Evolutionary conservation across 2,329 filamentous ascomycete species (phyloP).

Genomic region (Hymenoscyphus occultus): DNA sequence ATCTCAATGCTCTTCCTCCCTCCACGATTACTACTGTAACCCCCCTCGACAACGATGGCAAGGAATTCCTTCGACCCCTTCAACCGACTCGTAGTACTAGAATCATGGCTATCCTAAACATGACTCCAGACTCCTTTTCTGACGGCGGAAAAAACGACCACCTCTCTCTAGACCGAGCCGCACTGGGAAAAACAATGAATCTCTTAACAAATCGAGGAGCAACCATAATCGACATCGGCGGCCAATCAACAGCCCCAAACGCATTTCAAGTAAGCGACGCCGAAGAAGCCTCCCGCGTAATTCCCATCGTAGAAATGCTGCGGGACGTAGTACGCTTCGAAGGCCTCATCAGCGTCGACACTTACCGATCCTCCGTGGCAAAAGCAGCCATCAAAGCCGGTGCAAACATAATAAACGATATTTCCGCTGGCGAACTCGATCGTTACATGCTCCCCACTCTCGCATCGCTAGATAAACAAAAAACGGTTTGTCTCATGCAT

Average conservation of each 20-base stretch:
- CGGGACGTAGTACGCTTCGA: constrained; percentile 61
- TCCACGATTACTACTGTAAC: constrained; percentile 56
- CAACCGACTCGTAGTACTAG: constrained; percentile 58
- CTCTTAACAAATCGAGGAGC: constrained; percentile 51
- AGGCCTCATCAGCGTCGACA: constrained; percentile 80
- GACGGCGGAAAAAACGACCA: constrained; percentile 69
- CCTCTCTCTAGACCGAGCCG: not conserved
- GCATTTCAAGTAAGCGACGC: constrained; percentile 64
- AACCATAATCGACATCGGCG: constrained; percentile 76
- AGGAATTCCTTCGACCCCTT: constrained; percentile 55
- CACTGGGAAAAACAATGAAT: not conserved
- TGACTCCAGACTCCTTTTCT: constrained; percentile 96
- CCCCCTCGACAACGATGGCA: constrained; percentile 48
- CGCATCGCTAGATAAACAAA: constrained; percentile 72
- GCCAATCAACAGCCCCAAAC: constrained; percentile 84
- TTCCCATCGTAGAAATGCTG: constrained; percentile 75
- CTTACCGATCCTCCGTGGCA: constrained; percentile 83
- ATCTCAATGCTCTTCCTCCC: constrained; percentile 56
- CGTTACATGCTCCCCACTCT: constrained; percentile 77
- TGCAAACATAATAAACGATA: constrained; percentile 92
- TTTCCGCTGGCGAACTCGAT: constrained; percentile 80
- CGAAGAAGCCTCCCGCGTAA: constrained; percentile 74
- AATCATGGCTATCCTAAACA: constrained; percentile 91
- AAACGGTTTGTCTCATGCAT: constrained; percentile 74
- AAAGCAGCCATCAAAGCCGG: constrained; percentile 72